These are phyloP conservation scores for Carallia brachiata DNA, from an alignment of 345 rosid genomes.

Conservation along the genomic window DNA sequence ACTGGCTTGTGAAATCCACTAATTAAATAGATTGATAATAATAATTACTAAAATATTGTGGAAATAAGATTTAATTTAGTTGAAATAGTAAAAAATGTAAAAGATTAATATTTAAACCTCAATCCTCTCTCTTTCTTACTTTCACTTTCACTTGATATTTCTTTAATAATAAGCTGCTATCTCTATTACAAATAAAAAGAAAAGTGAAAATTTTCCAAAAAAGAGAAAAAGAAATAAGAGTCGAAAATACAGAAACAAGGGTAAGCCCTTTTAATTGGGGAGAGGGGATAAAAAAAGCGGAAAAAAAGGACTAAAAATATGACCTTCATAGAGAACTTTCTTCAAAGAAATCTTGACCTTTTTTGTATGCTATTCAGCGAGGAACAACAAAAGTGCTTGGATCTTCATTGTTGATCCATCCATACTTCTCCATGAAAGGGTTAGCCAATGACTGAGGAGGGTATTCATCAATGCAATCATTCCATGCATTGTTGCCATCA, in stretches of 20 bases:
- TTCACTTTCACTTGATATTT: no score
- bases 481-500: slow-evolving; percentile 54
- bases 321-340: not conserved
- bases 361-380: not conserved
- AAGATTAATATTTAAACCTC: no score
- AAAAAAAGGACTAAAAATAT: not conserved
- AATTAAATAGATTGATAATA: slow-evolving; percentile 18
- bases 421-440: slow-evolving; percentile 80
- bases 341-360: not conserved
- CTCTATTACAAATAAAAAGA: no score
- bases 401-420: slow-evolving; percentile 86
- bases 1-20: slow-evolving; percentile 23
- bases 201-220: no score
- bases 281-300: no score
- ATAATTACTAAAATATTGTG: not conserved
- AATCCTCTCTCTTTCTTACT: no score
- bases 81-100: no score
- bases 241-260: not conserved
- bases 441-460: slow-evolving; percentile 68
- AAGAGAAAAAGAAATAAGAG: not conserved
- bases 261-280: not conserved
- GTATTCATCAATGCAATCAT: slow-evolving; percentile 58
- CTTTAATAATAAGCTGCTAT: no score
- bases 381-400: slow-evolving; percentile 52
- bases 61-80: not conserved